These are phyloP conservation scores for Helichrysum umbraculigerum DNA, from an alignment of 129 eudicot species.

Conservation along the genomic window DNA sequence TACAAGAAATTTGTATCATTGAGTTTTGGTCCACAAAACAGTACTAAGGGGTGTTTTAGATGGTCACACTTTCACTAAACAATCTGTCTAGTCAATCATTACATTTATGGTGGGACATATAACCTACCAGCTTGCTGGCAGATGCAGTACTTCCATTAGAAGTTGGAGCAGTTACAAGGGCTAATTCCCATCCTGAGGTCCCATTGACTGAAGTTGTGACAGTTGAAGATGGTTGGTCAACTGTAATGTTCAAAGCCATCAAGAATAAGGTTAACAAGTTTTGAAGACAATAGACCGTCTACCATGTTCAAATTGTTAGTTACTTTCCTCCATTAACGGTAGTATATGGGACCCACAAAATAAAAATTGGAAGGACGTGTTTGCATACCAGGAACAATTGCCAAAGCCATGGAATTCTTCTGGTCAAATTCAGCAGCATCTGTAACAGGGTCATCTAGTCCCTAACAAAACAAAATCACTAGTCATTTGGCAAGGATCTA, in stretches of 20 bases:
- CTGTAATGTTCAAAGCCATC: background rate
- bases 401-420: constrained; percentile 88
- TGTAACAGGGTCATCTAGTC: constrained; percentile 70
- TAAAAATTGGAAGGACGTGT: background rate
- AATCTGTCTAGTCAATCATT: background rate
- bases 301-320: constrained; percentile 14
- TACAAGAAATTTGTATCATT: background rate
- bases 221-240: constrained; percentile 34
- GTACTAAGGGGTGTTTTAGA: background rate
- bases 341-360: constrained; percentile 10
- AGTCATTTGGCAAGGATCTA: background rate
- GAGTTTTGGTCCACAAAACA: background rate
- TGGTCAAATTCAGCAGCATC: constrained; percentile 74
- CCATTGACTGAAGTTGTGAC: constrained; percentile 33
- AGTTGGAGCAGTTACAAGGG: constrained; percentile 50
- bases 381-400: constrained; percentile 85
- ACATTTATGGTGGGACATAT: background rate
- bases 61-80: background rate
- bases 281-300: background rate
- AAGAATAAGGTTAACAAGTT: constrained; percentile 18
- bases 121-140: constrained; percentile 42
- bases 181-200: constrained; percentile 64
- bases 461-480: constrained; percentile 40
- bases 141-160: constrained; percentile 35
- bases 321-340: background rate